Conservation (phyloP, 495 filamentous ascomycete genomes). For the Clohesyomyces aquaticus region DNA sequence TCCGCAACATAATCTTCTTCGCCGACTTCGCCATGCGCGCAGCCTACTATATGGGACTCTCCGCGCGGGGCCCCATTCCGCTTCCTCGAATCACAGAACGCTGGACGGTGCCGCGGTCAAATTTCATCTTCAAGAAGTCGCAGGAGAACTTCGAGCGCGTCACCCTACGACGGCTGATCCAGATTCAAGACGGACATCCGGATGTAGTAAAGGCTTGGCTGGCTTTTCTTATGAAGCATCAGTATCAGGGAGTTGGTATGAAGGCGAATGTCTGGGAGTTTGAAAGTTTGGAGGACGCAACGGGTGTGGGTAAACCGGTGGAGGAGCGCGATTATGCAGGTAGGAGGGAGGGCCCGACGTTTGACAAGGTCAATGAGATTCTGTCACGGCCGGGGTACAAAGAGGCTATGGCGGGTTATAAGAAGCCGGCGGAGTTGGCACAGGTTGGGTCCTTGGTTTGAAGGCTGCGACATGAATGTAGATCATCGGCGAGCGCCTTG, state of each 20-base stretch:
- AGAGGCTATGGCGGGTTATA: conserved; percentile 39
- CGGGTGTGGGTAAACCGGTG: conserved; percentile 42
- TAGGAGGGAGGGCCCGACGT: conserved; percentile 38
- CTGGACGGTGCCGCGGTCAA: conserved; percentile 89
- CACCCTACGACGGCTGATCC: conserved; percentile 82
- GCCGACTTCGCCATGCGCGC: conserved; percentile 92
- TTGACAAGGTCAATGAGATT: conserved; percentile 43
- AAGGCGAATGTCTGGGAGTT: conserved; percentile 97
- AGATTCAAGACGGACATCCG: conserved; percentile 90
- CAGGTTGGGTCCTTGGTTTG: too few relatives aligned
- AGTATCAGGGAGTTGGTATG: conserved; percentile 95
- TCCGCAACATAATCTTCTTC: conserved; percentile 92
- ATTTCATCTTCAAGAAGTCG: conserved; percentile 94
- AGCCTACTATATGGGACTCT: conserved; percentile 89
- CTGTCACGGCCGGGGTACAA: conserved; percentile 39
- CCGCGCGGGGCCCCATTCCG: conserved; percentile 85
- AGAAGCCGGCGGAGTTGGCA: conserved; percentile 23
- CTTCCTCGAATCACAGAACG: conserved; percentile 82
- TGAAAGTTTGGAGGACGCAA: conserved; percentile 58
- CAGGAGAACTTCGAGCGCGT: conserved; percentile 97
- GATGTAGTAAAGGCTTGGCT: conserved; percentile 89
- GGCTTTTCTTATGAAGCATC: conserved; percentile 85
- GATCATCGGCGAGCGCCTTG: too few relatives aligned
- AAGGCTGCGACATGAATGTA: too few relatives aligned
- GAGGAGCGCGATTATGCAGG: conserved; percentile 37